A percentile compares a stretch with the other conserved stretches of the same genome.
Conservation (phyloP, 2,329 filamentous ascomycete genomes). For the Taxawa tesnikishii region DNA sequence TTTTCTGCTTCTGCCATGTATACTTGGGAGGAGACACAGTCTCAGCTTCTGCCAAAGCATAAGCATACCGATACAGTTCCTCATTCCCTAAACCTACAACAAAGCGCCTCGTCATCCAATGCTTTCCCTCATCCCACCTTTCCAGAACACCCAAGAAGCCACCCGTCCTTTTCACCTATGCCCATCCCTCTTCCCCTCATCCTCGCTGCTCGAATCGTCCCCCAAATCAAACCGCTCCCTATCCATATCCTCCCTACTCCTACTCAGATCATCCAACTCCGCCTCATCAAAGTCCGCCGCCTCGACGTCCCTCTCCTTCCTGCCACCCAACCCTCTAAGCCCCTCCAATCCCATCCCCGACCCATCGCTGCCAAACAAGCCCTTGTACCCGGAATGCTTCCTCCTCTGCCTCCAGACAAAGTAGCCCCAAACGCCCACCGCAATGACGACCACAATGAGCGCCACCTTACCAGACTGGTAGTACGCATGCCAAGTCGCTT, state of each 20-base stretch:
- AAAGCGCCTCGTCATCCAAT: too few relatives aligned
- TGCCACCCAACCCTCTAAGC: slow-evolving; percentile 35
- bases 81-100: too few relatives aligned
- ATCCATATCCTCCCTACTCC: slow-evolving; percentile 15
- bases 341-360: slow-evolving; percentile 26
- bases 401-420: slow-evolving; percentile 48
- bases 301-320: slow-evolving; percentile 40
- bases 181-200: slow-evolving; percentile 1
- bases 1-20: too few relatives aligned
- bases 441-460: slow-evolving; percentile 66
- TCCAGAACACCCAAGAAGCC: too few relatives aligned
- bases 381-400: slow-evolving; percentile 31
- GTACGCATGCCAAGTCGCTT: slow-evolving; percentile 83
- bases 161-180: too few relatives aligned
- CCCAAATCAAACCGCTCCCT: slow-evolving; percentile 12
- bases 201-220: slow-evolving; percentile 3
- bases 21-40: too few relatives aligned
- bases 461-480: slow-evolving; percentile 77
- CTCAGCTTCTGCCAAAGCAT: too few relatives aligned
- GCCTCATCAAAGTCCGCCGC: slow-evolving; percentile 51
- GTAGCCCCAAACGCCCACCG: slow-evolving; percentile 62
- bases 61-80: too few relatives aligned
- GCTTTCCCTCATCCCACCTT: too few relatives aligned
- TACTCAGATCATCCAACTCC: slow-evolving; percentile 44
- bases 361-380: slow-evolving; percentile 23